Evolutionary conservation across 176 grass and related monocot species (phyloP).

Genomic region (Eragrostis nindensis): DNA sequence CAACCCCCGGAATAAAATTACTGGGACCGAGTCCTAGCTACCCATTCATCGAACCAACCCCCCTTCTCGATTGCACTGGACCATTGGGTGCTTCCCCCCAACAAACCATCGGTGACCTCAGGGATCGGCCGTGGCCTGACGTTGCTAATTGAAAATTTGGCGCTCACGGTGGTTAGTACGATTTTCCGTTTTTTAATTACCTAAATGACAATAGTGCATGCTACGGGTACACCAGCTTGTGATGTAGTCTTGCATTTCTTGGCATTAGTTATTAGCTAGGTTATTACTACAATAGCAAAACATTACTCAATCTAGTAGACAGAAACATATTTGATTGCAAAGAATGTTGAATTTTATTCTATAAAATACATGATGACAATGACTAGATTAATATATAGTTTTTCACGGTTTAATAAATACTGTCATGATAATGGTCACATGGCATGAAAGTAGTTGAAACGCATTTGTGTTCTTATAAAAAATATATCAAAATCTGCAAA

Average conservation of each 20-base stretch:
- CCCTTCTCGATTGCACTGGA: background rate
- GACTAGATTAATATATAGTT: too few relatives aligned
- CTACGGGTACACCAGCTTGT: constrained; percentile 17
- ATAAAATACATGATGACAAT: too few relatives aligned
- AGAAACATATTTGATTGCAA: too few relatives aligned
- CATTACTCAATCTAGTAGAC: too few relatives aligned
- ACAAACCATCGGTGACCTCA: constrained; percentile 28
- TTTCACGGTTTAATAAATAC: too few relatives aligned
- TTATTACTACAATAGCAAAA: too few relatives aligned
- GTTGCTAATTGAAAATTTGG: constrained; percentile 24
- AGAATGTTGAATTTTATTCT: too few relatives aligned
- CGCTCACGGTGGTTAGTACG: background rate
- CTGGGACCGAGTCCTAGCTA: background rate
- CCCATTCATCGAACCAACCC: background rate
- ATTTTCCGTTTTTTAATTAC: constrained; percentile 25
- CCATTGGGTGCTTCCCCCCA: constrained; percentile 23
- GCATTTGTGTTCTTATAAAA: too few relatives aligned
- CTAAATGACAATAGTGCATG: background rate
- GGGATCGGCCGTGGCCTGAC: constrained; percentile 31
- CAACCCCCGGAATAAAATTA: constrained; percentile 20
- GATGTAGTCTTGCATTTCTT: background rate
- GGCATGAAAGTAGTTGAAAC: too few relatives aligned
- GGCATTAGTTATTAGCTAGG: background rate
- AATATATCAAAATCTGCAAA: too few relatives aligned
- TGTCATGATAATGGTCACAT: background rate